Evolutionary conservation across 2,329 filamentous ascomycete genomes (phyloP), one percentile per base, ranked within the genome.

Genomic region (Lithohypha guttulata): DNA sequence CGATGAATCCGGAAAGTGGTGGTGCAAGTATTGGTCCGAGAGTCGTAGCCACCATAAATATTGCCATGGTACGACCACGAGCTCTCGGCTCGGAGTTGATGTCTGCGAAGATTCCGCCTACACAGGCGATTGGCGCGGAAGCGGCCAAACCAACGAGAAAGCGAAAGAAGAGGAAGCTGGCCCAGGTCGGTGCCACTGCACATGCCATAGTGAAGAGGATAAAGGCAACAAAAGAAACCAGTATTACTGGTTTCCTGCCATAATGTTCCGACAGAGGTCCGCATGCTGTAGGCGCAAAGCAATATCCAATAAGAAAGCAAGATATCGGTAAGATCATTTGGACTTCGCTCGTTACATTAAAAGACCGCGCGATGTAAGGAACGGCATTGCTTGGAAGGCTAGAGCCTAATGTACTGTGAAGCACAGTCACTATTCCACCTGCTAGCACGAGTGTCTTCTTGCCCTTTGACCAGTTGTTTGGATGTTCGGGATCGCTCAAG

Each of bases 221-320:
- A 41, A 60, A 65, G 2, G 57, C 48, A n/a, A 55, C 32, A 42
- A 76, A 75, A 0, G 71, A 69, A 7, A 53, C 58, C 0, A 76
- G 57, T 43, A 77, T 51, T 5, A 66, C 58, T 1, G 55, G 51
- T 34, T 51, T 57, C 1, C 64, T 55, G 1, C 64, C 64, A 27
- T 59, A 51, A 2, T 58, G 54, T 34, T 67, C 64, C n/a, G 60
- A 64, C 2, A 66, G 44, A 0, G 64, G 64, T 3, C 60, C 63
- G 26, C 60, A 64, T 1, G 63, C 40, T 1, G 64, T 42, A 1
- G 64, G 63, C 0, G 62, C 64, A 7, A 66, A 34, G 28, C 61
- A 56, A 39, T 63, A 64, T 9, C 61, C 61, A 7, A 62, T 51
- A 1, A 64, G 50, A 40, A 61, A 64, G 13, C 61, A 48, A 2